Conservation (phyloP, 129 eudicot species). For the Saposhnikovia divaricata region DNA sequence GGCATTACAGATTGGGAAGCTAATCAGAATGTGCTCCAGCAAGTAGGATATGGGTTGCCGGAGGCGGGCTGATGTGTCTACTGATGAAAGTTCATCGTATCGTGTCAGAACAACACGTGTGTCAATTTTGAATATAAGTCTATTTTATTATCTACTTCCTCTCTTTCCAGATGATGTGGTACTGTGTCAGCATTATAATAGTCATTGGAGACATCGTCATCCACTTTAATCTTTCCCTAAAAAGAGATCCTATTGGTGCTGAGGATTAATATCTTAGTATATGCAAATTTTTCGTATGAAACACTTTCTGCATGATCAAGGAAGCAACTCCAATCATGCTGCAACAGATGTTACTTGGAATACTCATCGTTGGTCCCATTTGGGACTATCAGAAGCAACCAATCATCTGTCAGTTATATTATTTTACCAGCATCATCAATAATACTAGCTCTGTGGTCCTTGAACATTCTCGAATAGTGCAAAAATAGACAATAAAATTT, state of each 20-base stretch:
- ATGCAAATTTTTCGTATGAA: background rate
- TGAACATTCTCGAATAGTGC: conserved; percentile 2
- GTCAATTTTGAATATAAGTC: background rate
- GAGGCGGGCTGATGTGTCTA: background rate
- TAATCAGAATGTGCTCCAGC: conserved; percentile 10
- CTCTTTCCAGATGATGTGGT: background rate
- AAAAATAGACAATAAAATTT: background rate
- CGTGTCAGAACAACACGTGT: conserved; percentile 9
- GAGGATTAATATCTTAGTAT: background rate
- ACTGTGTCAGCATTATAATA: background rate
- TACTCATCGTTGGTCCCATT: background rate
- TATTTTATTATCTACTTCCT: background rate
- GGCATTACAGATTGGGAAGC: background rate
- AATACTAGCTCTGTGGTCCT: background rate
- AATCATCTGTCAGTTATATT: background rate
- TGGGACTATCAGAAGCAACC: conserved; percentile 7
- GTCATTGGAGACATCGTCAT: background rate
- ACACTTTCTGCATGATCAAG: background rate
- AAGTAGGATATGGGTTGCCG: background rate
- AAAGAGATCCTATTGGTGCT: background rate
- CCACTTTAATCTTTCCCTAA: background rate
- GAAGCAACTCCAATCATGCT: background rate
- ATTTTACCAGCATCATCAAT: background rate
- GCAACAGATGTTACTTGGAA: background rate
- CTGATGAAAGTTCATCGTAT: conserved; percentile 5